Base-by-base conservation (phyloP, 306 rosid species). In the Castanospermum australe region DNA sequence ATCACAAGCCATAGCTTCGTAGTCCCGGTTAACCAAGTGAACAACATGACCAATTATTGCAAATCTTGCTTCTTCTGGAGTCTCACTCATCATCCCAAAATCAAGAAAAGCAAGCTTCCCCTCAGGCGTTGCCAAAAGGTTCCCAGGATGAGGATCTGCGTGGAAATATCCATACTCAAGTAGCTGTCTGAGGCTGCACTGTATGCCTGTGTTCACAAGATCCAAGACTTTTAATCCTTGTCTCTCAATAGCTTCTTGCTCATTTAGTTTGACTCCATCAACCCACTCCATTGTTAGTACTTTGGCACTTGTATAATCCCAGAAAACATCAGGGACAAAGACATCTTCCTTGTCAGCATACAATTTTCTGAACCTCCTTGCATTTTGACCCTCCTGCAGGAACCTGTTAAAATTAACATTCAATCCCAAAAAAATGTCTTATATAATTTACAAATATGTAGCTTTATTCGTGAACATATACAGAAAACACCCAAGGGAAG, bases 141-240 rank as follows among this genome's bases (percentile, higher is more conserved):
- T 93, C 75, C 98, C 98, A 55, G 98, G 98, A 83, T 93, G 98
- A 69, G 98, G 98, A 90, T 93, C 98, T 25, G 98, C 98, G 48
- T 93, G 98, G 80, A 93, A 93, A 86, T 91, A 93, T 68, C 98
- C 98, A 25, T 93, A 93, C 87, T 93, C 98, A 32, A 93, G 97
- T 67, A 93, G 89, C 84, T 93, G 98, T 68, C 98, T 81, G 24
- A 93, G 97, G 86, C 97, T 93, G 93, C 98, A 93, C 61, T 93
- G 98, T 47, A 93, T 91, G 62, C 98, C 97, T 6, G 97, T 83
- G 76, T 88, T 93, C 67, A 93, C 97, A 45, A 93, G 82, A 86
- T 93, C 97, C 80, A 93, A 83, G 66, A 93, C 97, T 48, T 88
- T 91, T 75, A 93, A 75, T 20, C 98, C 98, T 86, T 93, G 98